Percentiles rank a stretch among this genome's conserved stretches.
Conservation (phyloP, 163 green algal species). For the Volvox carteri region DNA sequence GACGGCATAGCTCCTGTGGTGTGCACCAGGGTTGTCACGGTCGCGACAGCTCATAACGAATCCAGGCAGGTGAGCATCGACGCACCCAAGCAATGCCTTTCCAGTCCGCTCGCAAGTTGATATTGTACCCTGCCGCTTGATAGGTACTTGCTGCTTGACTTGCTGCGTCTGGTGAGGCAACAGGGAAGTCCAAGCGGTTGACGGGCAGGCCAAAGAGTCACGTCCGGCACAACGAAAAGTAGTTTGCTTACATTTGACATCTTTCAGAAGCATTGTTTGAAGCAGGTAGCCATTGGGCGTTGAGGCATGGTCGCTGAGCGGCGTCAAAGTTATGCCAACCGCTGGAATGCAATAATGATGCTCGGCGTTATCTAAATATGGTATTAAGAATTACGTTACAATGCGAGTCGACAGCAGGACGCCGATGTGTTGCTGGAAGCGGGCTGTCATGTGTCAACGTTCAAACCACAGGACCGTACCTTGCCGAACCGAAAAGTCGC, state of each 20-base stretch:
- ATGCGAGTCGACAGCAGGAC: neutral
- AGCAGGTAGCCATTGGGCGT: neutral
- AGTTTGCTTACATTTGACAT: slow-evolving; percentile 26
- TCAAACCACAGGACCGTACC: neutral
- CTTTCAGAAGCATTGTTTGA: neutral
- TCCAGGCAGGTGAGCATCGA: neutral
- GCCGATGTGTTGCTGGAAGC: too few species aligned
- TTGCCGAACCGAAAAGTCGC: neutral
- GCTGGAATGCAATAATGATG: neutral
- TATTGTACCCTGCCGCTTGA: neutral
- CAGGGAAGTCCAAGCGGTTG: neutral
- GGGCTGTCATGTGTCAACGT: neutral
- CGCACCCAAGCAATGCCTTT: slow-evolving; percentile 16
- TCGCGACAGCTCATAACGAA: neutral
- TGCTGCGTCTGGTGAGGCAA: slow-evolving; percentile 1
- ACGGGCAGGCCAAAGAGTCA: neutral
- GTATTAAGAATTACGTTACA: neutral
- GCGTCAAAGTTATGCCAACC: neutral
- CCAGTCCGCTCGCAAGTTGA: neutral
- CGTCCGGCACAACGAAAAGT: neutral
- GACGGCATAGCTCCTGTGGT: slow-evolving; percentile 36
- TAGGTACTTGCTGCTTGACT: neutral
- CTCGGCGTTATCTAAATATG: neutral
- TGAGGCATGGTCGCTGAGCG: neutral
- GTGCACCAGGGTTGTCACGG: neutral